Evolutionary conservation across 2,329 filamentous ascomycete species (phyloP).

Genomic region (Lachnellula occidentalis): DNA sequence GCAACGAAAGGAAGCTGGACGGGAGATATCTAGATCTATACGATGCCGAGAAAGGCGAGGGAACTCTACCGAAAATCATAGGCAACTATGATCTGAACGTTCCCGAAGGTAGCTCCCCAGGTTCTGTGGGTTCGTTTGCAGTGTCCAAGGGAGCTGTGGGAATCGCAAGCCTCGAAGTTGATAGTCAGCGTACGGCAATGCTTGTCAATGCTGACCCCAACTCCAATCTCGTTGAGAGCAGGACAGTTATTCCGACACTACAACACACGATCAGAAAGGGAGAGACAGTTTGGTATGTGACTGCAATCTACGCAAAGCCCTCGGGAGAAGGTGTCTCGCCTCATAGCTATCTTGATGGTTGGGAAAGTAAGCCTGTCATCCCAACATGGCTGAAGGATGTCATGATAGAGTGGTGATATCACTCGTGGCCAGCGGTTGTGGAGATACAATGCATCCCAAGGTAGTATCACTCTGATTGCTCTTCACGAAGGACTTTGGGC

Average conservation of each 20-base stretch:
- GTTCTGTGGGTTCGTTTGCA: slow-evolving; percentile 47
- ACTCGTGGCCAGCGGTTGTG: not conserved
- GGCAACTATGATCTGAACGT: slow-evolving; percentile 55
- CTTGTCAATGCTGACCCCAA: slow-evolving; percentile 74
- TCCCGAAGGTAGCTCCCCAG: slow-evolving; percentile 48
- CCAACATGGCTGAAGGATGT: slow-evolving; percentile 52
- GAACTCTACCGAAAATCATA: slow-evolving; percentile 49
- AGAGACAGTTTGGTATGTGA: slow-evolving; percentile 60
- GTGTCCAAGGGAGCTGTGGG: slow-evolving; percentile 50
- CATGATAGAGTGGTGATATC: slow-evolving; percentile 7
- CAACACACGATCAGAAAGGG: slow-evolving; percentile 55
- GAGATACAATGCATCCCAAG: not conserved
- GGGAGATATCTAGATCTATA: slow-evolving; percentile 48
- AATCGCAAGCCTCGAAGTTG: slow-evolving; percentile 46
- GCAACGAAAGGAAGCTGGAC: slow-evolving; percentile 43
- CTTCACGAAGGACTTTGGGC: not conserved
- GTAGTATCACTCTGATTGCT: not conserved
- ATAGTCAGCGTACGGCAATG: slow-evolving; percentile 43
- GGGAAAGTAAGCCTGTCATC: slow-evolving; percentile 52
- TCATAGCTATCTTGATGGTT: slow-evolving; percentile 52
- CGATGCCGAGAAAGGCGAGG: slow-evolving; percentile 41
- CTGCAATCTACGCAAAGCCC: slow-evolving; percentile 67
- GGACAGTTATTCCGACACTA: slow-evolving; percentile 67
- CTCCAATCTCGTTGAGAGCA: slow-evolving; percentile 67
- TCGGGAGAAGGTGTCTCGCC: slow-evolving; percentile 46